Evolutionary conservation across 176 grass and related monocot genomes (phyloP), one percentile per base, ranked within the genome.

Genomic region (Juncus effusus): DNA sequence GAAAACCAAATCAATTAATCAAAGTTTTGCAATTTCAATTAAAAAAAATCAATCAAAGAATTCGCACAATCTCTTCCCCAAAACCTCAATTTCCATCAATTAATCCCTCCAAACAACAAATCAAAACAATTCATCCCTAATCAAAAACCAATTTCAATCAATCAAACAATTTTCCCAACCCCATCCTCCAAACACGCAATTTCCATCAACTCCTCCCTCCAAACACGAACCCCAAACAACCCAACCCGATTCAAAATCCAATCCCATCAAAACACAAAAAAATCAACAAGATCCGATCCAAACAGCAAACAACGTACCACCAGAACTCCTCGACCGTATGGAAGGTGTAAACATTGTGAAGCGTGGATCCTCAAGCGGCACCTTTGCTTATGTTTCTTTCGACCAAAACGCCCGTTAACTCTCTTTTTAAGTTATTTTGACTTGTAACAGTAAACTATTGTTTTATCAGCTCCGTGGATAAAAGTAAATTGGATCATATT

Each of bases 401-500:
- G 88, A 93, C 94, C 94, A 93, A 85, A 93, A 93, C 16, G 88
- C 82, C 95, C 95, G 94, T 79, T 78, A 85, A 76, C 95, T 75
- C 65, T 94, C 80, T 28, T 28, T 28, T 28, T 28, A 28, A 28
- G 19, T 28, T 28, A 28, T 28, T 28, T 28, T 28, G 19, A 28
- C 1, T 28, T 28, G 19, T 28, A 28, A 28, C 19, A 28, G 19
- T 28, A 1, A 28, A 28, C 19, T 28, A 28, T 28, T 28, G 19
- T 28, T 28, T 28, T 28, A 28, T 28, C 19, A 28, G 19, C 19
- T 28, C 19, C 1, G 19, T 28, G 19, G 19, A 28, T 28, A 28
- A 28, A 28, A 28, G 19, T 28, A 28, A 47, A 47, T 2, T 47
- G 44, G 44, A 1, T 9, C 44, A 47, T 5, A 47, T 47, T 6